Percentiles rank a stretch among this genome's conserved stretches.
Evolutionary conservation across 352 stramenopile species (phyloP).

Genomic region (Hyaloperonospora brassicae): DNA sequence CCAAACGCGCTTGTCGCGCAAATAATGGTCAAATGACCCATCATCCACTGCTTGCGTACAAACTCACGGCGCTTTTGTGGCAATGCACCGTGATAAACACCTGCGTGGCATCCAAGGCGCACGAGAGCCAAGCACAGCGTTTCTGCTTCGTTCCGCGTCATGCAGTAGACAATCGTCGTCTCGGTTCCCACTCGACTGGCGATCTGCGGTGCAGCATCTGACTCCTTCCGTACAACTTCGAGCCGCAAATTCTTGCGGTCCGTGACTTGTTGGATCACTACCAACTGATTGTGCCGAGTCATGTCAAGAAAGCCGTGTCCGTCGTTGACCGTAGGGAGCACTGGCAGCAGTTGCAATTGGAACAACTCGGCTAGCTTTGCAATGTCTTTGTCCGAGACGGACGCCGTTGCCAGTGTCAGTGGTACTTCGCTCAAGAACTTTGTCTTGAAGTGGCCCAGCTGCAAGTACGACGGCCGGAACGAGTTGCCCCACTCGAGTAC

Average conservation of each 20-base stretch:
- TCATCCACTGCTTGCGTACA: conserved; percentile 76
- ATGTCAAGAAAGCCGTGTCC: background rate
- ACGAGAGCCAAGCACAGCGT: conserved; percentile 46
- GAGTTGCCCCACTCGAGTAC: conserved; percentile 73
- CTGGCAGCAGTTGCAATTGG: conserved; percentile 12
- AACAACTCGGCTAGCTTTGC: conserved; percentile 44
- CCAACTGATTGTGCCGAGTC: conserved; percentile 24
- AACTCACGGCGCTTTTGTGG: conserved; percentile 50
- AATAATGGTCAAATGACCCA: conserved; percentile 58
- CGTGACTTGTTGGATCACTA: conserved; percentile 53
- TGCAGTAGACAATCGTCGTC: conserved; percentile 63
- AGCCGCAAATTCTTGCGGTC: conserved; percentile 59
- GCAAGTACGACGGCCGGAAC: conserved; percentile 65
- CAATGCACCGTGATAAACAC: conserved; percentile 67
- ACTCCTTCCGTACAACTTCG: conserved; percentile 46
- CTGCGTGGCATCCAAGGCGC: conserved; percentile 39
- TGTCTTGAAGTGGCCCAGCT: conserved; percentile 50
- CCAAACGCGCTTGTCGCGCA: conserved; percentile 75
- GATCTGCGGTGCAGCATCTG: conserved; percentile 23
- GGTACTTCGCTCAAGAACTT: conserved; percentile 40
- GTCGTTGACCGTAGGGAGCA: background rate
- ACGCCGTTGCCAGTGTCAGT: conserved; percentile 67
- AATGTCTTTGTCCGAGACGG: conserved; percentile 58
- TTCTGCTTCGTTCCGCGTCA: conserved; percentile 66
- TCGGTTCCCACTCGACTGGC: conserved; percentile 21